Evolutionary conservation across 306 rosid species (phyloP).

Genomic region (Cucumis hystrix): DNA sequence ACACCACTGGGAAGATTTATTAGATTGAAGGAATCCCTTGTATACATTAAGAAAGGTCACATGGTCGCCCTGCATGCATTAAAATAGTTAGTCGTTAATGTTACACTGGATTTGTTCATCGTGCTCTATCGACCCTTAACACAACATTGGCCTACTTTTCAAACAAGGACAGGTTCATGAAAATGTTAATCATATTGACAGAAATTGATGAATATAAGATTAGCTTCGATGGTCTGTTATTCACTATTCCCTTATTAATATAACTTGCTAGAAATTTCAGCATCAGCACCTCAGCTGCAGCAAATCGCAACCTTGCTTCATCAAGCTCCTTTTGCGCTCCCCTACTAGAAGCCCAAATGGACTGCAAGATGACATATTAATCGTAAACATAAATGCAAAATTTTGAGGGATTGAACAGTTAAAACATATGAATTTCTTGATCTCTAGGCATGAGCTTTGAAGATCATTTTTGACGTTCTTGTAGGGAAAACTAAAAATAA

Average conservation of each 20-base stretch:
- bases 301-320: slow-evolving; percentile 89
- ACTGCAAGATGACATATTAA: slow-evolving; percentile 35
- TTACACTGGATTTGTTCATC: neutral
- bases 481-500: neutral
- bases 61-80: slow-evolving; percentile 69
- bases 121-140: neutral
- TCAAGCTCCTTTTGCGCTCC: slow-evolving; percentile 82
- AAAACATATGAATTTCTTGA: neutral
- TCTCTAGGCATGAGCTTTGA: neutral
- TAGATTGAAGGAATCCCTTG: slow-evolving; percentile 84
- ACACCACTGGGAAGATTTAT: slow-evolving; percentile 95
- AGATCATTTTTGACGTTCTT: neutral
- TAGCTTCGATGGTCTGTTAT: neutral
- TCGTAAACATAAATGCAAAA: neutral
- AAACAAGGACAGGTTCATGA: neutral
- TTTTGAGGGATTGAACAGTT: neutral
- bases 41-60: slow-evolving; percentile 81
- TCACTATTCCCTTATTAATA: neutral
- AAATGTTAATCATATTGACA: neutral
- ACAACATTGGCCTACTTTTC: neutral
- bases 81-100: neutral
- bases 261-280: neutral
- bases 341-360: slow-evolving; percentile 79
- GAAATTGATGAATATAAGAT: neutral
- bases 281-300: slow-evolving; percentile 71